Evolutionary conservation across 2,329 filamentous ascomycete genomes (phyloP), one percentile per base, ranked within the genome.

Genomic region (Boeremia exigua): DNA sequence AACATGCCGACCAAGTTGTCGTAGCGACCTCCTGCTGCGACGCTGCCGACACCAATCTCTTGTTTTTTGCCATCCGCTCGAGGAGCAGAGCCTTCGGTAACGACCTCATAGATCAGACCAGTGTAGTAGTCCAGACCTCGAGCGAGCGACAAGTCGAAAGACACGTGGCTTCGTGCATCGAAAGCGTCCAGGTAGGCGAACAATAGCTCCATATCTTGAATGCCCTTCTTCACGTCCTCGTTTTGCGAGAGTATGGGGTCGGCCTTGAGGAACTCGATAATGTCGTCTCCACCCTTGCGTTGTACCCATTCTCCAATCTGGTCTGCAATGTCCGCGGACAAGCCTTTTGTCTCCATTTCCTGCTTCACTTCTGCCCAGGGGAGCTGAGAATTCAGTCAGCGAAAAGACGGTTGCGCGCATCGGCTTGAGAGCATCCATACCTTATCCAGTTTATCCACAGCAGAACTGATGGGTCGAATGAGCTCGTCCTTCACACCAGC

Each of bases 401-500:
- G 17, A 14, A n/a, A 2, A 7, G 2, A n/a, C 27, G 8, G 5
- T 14, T 10, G 6, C 29, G 28, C 25, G 42, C 10, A 3, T 2
- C n/a, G 3, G 34, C 19, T 7, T 4, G 11, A 17, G 9, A 34
- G 14, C 6, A 3, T 32, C 46, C 40, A 19, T 60, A 88, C 81
- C 80, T 98, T 98, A 78, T 97, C 94, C 50, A 98, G 82, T 81
- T 98, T 98, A 80, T 98, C 94, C 42, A 98, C 93, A 2, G 94
- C 93, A 23, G 90, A 95, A 34, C 90, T 95, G 70, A 97, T 97
- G 28, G 90, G 86, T 51, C 94, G 86, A 63, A 96, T 90, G 81
- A 96, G 93, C 54, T 96, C 89, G 55, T 85, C 80, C 1, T 93
- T 91, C 12, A 98, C 93, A 61, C 94, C 93, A 67, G 91, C 94